Base-by-base conservation (phyloP, 75 land plant genomes). In the Pseudotsuga menziesii region DNA sequence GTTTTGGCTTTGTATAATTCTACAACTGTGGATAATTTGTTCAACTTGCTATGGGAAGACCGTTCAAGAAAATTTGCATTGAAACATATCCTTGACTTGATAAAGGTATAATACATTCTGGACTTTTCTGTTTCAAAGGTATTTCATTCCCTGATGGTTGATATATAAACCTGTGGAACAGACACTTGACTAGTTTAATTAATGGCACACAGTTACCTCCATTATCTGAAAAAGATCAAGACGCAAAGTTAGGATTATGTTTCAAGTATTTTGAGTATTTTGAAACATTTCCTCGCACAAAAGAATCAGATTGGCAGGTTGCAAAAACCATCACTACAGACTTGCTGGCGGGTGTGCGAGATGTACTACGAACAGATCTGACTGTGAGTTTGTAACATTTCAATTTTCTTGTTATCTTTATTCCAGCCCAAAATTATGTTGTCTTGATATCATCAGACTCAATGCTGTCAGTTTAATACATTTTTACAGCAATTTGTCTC, bases 181-280 rank as follows among this genome's bases (percentile, higher is more conserved):
- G 41, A 36, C 16, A 23, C 14, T 59, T 59, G 15, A 79, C 32
- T 36, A 3, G 14, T 77, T 32, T 76, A 22, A 35, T 75, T 57
- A 25, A 63, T 63, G 60, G 61, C 78, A 25, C 58, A 60, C 81
- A 94, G 99, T 77, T 94, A 39, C 78, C 82, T 69, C 83, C 90
- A 69, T 76, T 70, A 48, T 84, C 89, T 76, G 86, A 88, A 20
- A 86, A 84, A 59, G 98, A 89, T 83, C 86, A 87, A 77, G 87
- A 80, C 54, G 95, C 93, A 23, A 94, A 91, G 76, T 61, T 91
- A 80, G 87, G 84, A 14, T 56, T 97, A 52, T 97, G 99, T 79
- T 84, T 92, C 14, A 94, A 91, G 75, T 97, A 91, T 78, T 72
- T 97, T 72, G 96, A 91, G 73, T 97, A 91, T 78, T 72, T 97